Evolutionary conservation across 2,329 filamentous ascomycete genomes (phyloP), one percentile per base, ranked within the genome.

Genomic region (Pseudogymnoascus sp.): DNA sequence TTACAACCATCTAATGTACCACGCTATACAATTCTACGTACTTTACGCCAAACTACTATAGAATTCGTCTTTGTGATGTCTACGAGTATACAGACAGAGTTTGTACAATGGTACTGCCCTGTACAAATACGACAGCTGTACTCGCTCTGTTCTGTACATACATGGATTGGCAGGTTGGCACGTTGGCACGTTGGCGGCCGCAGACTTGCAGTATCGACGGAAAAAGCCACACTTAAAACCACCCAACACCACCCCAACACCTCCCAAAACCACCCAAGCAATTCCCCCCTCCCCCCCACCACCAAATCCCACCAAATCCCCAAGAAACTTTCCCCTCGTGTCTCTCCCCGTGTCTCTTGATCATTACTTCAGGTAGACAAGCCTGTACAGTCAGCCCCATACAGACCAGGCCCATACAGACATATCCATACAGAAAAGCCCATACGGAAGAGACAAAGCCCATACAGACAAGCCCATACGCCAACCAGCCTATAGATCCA

Each of bases 211-310:
- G 26, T 56, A 56, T 56, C 46, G 26, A 31, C 46, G 26, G 46
- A 56, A 56, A 56, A 56, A 56, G 46, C 46, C 46, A 56, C 46
- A 56, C 46, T 56, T 56, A 56, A 56, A 56, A 56, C 46, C 26
- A 56, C 46, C 46, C 19, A 19, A 19, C 19, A 19, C 19, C 19
- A 19, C 19, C 19, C 19, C 19, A 19, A 19, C 19, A 19, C 19
- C 19, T 26, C 40, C 16, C 43, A 50, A 50, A 50, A 28, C 43
- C n/a, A 53, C 43, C 46, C 46, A 53, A 31, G 19, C 26, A 31
- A 43, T 43, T 2, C 7, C 6, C 46, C 26, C 24, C 26, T 10
- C 31, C 46, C 43, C 43, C 43, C 43, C 43, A 19, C 19, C 41
- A 26, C 41, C 22, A 46, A 16, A 14, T 26, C 11, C 22, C 22